Conservation (phyloP, 169 alveolate genomes). For the Besnoitia besnoiti region DNA sequence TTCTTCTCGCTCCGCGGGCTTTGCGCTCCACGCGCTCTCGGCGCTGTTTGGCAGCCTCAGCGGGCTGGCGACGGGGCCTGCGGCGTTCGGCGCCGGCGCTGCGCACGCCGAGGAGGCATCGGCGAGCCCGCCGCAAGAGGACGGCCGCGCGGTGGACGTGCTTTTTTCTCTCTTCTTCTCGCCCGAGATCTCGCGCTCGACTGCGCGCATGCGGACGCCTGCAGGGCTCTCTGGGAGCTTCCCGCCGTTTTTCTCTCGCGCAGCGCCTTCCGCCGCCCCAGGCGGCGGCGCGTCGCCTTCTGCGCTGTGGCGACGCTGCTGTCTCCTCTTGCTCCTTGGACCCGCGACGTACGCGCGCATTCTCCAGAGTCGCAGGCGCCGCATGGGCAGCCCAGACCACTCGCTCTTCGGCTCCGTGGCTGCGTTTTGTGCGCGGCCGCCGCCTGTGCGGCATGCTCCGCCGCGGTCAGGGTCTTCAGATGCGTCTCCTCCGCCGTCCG, state of each 20-base stretch:
- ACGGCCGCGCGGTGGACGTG: not conserved
- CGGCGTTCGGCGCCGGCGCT: not conserved
- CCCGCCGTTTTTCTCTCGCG: not conserved
- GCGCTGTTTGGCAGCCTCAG: too few relatives aligned
- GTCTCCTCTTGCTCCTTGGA: slow-evolving; percentile 1
- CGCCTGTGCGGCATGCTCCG: not conserved
- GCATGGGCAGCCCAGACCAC: too few relatives aligned
- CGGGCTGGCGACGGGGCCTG: not conserved
- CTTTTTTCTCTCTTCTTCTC: not conserved
- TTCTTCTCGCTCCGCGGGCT: not conserved
- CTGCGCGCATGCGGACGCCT: not conserved
- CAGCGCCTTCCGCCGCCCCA: not conserved
- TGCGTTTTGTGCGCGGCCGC: not conserved
- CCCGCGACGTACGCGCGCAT: not conserved
- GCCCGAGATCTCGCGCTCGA: not conserved
- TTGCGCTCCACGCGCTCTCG: not conserved
- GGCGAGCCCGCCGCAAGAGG: not conserved
- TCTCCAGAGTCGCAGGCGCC: slow-evolving; percentile 1
- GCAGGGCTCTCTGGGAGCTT: too few relatives aligned
- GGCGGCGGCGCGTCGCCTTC: not conserved
- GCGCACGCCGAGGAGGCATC: not conserved
- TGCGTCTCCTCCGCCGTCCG: not conserved
- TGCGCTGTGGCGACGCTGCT: not conserved
- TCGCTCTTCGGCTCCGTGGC: not conserved
- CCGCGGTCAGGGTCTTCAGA: not conserved